phyloP scores from a whole-genome alignment of 139 green algal species.

The Edaphochlamys debaryana region DNA sequence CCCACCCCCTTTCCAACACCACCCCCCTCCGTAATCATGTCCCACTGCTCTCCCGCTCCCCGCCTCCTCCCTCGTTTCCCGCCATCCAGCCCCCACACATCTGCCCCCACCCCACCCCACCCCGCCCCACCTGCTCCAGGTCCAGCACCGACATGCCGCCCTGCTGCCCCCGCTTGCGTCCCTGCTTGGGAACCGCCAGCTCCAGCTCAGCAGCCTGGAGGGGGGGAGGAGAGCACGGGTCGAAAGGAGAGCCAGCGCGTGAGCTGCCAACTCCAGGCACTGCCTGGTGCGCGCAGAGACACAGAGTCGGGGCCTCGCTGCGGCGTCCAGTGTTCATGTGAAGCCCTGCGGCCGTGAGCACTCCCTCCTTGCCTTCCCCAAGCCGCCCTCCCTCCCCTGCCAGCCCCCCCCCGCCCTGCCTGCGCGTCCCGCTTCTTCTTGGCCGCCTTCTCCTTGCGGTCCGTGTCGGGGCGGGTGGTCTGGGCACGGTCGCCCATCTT shows the following conservation, averaged over 20 bases:
- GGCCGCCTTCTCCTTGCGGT: slow-evolving; percentile 49
- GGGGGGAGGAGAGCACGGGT: no score
- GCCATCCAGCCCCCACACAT: no score
- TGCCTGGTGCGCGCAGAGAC: no score
- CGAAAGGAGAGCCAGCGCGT: no score
- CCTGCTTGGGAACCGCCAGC: slow-evolving; percentile 55
- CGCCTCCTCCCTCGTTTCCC: not conserved
- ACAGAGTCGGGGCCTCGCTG: no score
- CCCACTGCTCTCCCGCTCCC: not conserved
- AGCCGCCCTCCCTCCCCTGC: no score
- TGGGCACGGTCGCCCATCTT: slow-evolving; percentile 93
- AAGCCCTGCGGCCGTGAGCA: no score
- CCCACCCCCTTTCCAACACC: no score
- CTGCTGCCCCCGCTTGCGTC: slow-evolving; percentile 33
- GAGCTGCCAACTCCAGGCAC: no score
- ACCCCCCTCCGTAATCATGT: not conserved
- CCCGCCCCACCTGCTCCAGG: slow-evolving; percentile 61
- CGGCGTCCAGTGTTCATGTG: no score
- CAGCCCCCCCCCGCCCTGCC: no score
- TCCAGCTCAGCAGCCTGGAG: slow-evolving; percentile 39
- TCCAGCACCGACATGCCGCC: slow-evolving; percentile 77
- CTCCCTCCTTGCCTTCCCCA: no score
- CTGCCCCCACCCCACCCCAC: not conserved
- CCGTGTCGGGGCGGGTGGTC: not conserved
- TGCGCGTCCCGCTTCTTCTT: slow-evolving; percentile 70